Base-by-base conservation (phyloP, 202 grass and related monocot genomes). In the Hordeum pubiflorum region DNA sequence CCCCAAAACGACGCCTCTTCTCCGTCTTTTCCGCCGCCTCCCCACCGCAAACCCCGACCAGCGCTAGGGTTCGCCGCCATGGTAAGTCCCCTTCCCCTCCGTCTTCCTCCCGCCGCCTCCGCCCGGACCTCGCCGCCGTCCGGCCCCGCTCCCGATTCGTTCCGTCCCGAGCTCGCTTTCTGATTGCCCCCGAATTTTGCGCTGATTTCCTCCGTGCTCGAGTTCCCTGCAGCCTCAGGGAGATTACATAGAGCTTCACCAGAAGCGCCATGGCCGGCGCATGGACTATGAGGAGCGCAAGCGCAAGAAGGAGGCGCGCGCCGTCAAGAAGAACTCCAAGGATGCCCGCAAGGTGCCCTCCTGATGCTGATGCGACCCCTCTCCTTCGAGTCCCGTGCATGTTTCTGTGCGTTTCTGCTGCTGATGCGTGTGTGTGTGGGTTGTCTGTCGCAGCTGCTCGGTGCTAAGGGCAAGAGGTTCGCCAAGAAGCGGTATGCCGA, bases 401-500 rank as follows among this genome's bases (percentile, higher is more conserved):
- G 18, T 78, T 72, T 74, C 10, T 4, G 4, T 10, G 39, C 38
- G 12, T 77, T 78, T 68, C 21, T 18, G 78, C 12, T 77, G 33
- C 36, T 79, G 38, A 79, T 65, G 68, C 13, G 72, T 32, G 2
- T 21, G 2, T 21, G 29, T 29, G 27, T 29, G 43, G 33, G 82
- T 73, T 79, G 32, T 73, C 33, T 57, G 6, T 37, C 27, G 22
- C 58, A 97, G 94, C 26, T 86, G 71, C 59, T 97, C 27, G 94
- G 94, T 58, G 90, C 93, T 62, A 97, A 97, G 82, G 94, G 88
- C 10, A 97, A 94, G 72, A 84, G 89, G 86, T 92, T 97, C 40
- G 90, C 95, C 37, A 97, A 94, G 84, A 94, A 97, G 70, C 90
- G 90, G 34, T 97, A 97, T 76, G 77, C 88, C 3, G 94, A 97